A percentile compares a stretch with the other conserved stretches of the same genome.
These are phyloP conservation scores for Leptomonas seymouri DNA, from an alignment of 208 protist genomes.

Conservation along the genomic window DNA sequence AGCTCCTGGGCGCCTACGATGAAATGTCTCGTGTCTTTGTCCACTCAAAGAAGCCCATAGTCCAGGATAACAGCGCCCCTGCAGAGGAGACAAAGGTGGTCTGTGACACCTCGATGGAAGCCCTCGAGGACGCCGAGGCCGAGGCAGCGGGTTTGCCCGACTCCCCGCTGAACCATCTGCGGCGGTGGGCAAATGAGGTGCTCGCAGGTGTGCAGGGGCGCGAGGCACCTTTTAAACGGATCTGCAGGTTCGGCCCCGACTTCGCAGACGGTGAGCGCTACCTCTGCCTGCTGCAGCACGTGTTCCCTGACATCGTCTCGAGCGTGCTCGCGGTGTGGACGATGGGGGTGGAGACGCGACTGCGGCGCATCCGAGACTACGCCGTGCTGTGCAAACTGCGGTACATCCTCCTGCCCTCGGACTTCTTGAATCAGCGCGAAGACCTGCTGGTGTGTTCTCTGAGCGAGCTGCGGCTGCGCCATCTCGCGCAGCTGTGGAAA, in stretches of 20 bases:
- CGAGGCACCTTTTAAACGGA: constrained; percentile 12
- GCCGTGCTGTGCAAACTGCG: constrained; percentile 41
- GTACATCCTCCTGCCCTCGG: constrained; percentile 46
- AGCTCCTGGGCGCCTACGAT: constrained; percentile 47
- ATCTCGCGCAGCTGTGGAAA: constrained; percentile 25
- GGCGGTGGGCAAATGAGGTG: constrained; percentile 71
- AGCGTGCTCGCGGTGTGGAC: constrained; percentile 26
- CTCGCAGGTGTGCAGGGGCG: constrained; percentile 19
- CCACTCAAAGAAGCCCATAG: constrained; percentile 11
- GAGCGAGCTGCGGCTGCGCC: constrained; percentile 47
- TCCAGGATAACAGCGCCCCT: constrained; percentile 15
- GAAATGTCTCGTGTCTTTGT: constrained; percentile 20
- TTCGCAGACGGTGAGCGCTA: constrained; percentile 74
- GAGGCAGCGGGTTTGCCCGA: constrained; percentile 7
- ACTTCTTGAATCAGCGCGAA: constrained; percentile 68
- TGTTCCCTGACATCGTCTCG: constrained; percentile 47
- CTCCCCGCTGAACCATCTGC: constrained; percentile 35
- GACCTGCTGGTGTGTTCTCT: constrained; percentile 69
- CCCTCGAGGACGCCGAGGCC: background rate
- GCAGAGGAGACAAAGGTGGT: background rate
- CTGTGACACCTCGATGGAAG: background rate
- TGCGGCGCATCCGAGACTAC: constrained; percentile 56
- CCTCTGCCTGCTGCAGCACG: constrained; percentile 50
- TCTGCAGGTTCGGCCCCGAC: constrained; percentile 62
- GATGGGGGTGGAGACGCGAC: constrained; percentile 43